A percentile compares a stretch with the other conserved stretches of the same genome.
Evolutionary conservation across 768 basidiomycete genomes (phyloP).

Genomic region (Ramaria rubella): DNA sequence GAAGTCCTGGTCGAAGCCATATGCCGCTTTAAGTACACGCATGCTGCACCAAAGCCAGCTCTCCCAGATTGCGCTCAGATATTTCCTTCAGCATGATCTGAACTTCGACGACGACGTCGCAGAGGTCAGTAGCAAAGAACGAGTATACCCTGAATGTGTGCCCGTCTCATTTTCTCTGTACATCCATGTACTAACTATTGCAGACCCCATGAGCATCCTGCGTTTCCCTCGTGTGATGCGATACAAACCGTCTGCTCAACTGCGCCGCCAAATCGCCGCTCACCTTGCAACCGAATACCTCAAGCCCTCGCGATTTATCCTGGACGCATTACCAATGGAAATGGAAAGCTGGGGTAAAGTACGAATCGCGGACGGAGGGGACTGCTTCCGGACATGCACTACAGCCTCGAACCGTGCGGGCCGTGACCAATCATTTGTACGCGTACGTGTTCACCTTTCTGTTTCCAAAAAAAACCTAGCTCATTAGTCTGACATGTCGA

Average conservation of each 20-base stretch:
- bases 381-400: neutral
- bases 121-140: too few species aligned
- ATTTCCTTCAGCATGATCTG: too few species aligned
- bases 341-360: neutral
- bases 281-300: neutral
- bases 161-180: too few species aligned
- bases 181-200: slow-evolving; percentile 20
- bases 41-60: slow-evolving; percentile 18
- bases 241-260: neutral
- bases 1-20: neutral
- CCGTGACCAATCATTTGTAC: neutral
- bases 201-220: neutral
- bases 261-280: neutral
- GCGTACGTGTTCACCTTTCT: neutral
- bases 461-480: neutral
- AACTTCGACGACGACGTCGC: too few species aligned
- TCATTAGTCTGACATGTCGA: neutral
- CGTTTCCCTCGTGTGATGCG: neutral
- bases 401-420: neutral
- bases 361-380: neutral
- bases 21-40: neutral
- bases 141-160: too few species aligned
- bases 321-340: neutral
- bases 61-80: slow-evolving; percentile 19
- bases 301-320: neutral